phyloP scores from a whole-genome alignment of 768 basidiomycete genomes.

The Albatrellus ellisii region DNA sequence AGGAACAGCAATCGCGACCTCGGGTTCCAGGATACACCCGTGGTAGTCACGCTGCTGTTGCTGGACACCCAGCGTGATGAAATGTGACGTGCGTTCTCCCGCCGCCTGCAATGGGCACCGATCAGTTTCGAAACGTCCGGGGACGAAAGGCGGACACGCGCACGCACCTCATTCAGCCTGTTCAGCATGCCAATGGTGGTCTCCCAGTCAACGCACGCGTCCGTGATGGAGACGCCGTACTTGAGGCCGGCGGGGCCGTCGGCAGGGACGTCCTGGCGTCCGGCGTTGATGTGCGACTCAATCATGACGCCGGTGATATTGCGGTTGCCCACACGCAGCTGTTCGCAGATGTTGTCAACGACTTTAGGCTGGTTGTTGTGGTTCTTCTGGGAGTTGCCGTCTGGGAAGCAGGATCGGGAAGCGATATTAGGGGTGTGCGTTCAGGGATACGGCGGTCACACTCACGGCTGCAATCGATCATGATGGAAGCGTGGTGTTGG shows the following conservation, averaged over 20 bases:
- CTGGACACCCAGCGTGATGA: too few species aligned
- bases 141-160: too few species aligned
- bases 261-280: constrained; percentile 77
- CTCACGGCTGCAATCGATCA: constrained; percentile 63
- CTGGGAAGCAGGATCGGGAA: constrained; percentile 23
- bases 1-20: too few species aligned
- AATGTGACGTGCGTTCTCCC: too few species aligned
- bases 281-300: constrained; percentile 87
- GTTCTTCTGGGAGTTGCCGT: constrained; percentile 95
- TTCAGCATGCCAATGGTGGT: constrained; percentile 66
- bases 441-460: background rate
- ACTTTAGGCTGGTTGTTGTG: constrained; percentile 87
- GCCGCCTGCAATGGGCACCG: too few species aligned
- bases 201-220: constrained; percentile 85
- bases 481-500: constrained; percentile 48
- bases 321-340: constrained; percentile 55
- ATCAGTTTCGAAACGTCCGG: too few species aligned
- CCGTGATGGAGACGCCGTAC: constrained; percentile 80
- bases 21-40: too few species aligned
- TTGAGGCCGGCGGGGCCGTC: constrained; percentile 55
- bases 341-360: constrained; percentile 52
- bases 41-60: too few species aligned
- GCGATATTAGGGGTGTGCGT: background rate
- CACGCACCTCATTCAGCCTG: constrained; percentile 41
- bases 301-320: constrained; percentile 94